A percentile compares a stretch with the other conserved stretches of the same genome.
These are phyloP conservation scores for Tolypocladium nubicola DNA, from an alignment of 2,329 filamentous ascomycete genomes.

Conservation along the genomic window DNA sequence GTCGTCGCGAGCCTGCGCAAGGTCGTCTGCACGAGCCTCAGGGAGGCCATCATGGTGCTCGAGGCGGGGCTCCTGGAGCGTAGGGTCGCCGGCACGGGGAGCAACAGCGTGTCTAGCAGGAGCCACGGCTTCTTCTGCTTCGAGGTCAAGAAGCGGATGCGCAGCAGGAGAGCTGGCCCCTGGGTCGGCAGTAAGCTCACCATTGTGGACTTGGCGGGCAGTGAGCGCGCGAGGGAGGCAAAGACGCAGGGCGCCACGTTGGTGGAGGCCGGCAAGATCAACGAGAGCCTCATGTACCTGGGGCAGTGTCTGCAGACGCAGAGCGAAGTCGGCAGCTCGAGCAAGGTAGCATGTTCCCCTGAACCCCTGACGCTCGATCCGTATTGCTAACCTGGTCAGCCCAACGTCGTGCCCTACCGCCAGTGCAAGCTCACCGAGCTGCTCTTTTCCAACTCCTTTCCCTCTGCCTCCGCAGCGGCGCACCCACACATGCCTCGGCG, in stretches of 20 bases:
- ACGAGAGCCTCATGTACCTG: conserved; percentile 95
- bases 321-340: conserved; percentile 62
- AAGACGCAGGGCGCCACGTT: conserved; percentile 90
- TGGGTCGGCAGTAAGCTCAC: conserved; percentile 77
- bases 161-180: conserved; percentile 32
- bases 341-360: conserved; percentile 47
- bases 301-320: conserved; percentile 96
- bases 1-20: conserved; percentile 88
- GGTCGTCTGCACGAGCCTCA: conserved; percentile 70
- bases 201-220: conserved; percentile 86
- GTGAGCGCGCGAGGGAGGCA: conserved; percentile 83
- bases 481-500: conserved; percentile 33
- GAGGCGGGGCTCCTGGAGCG: conserved; percentile 83
- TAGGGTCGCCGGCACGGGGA: conserved; percentile 79
- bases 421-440: conserved; percentile 81
- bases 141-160: conserved; percentile 74
- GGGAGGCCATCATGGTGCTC: conserved; percentile 79
- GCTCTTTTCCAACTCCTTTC: conserved; percentile 82
- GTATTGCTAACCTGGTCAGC: conserved; percentile 30
- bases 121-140: conserved; percentile 96
- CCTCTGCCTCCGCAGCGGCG: conserved; percentile 38
- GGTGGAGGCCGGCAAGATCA: conserved; percentile 95
- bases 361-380: not conserved
- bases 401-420: conserved; percentile 65
- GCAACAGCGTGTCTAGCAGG: conserved; percentile 83